Evolutionary conservation across 306 rosid species (phyloP).

Genomic region (Fagus sylvatica): DNA sequence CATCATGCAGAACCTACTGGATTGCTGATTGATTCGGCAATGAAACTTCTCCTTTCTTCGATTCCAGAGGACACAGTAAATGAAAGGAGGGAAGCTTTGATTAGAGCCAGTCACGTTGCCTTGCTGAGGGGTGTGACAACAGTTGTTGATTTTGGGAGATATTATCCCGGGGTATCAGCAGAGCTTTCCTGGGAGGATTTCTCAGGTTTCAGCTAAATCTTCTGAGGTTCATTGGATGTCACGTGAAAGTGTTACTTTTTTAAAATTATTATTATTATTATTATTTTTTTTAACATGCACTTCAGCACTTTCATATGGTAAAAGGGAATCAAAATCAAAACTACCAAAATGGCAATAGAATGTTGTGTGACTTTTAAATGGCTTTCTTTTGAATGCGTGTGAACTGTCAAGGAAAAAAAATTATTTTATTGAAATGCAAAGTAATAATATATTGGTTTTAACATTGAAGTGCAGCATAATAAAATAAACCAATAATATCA

Average conservation of each 20-base stretch:
- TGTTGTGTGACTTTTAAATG: background rate
- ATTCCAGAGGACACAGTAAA: constrained; percentile 64
- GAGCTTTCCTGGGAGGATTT: constrained; percentile 82
- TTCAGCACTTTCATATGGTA: background rate
- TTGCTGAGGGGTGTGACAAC: constrained; percentile 79
- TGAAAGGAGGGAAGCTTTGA: constrained; percentile 81
- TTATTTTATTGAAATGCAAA: background rate
- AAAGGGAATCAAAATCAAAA: background rate
- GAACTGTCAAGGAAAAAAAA: background rate
- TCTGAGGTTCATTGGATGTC: constrained; percentile 17
- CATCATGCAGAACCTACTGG: constrained; percentile 77
- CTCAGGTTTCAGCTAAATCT: constrained; percentile 49
- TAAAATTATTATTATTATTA: too few relatives aligned
- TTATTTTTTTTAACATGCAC: background rate
- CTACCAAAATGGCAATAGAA: background rate
- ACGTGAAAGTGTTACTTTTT: background rate
- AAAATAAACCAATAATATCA: background rate
- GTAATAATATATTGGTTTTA: background rate
- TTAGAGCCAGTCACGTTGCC: constrained; percentile 64
- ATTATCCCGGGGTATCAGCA: constrained; percentile 54
- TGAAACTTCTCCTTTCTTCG: constrained; percentile 40
- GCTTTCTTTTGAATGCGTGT: background rate
- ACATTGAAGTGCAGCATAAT: background rate
- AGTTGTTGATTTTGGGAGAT: constrained; percentile 89
- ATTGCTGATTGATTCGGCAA: constrained; percentile 69